Evolutionary conservation across 2,329 filamentous ascomycete genomes (phyloP).

Genomic region (Daldinia eschscholtzii): DNA sequence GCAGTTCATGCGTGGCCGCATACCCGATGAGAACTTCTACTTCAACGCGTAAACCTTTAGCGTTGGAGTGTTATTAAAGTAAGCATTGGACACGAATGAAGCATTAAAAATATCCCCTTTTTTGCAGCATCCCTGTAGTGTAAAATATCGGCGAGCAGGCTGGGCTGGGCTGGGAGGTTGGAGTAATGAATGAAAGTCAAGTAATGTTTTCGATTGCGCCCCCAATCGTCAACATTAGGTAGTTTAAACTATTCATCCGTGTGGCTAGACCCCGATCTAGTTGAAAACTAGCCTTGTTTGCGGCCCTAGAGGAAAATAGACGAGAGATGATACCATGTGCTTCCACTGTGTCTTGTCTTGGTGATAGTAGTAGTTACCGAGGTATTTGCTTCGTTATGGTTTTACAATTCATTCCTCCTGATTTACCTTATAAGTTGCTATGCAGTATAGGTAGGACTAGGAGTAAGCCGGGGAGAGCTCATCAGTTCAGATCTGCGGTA

Average conservation of each 20-base stretch:
- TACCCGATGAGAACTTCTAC: constrained; percentile 94
- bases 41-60: constrained; percentile 68
- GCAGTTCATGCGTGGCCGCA: constrained; percentile 86
- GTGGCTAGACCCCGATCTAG: constrained; percentile 30
- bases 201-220: constrained; percentile 31
- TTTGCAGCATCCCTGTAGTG: constrained; percentile 39
- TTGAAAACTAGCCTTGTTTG: constrained; percentile 21
- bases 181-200: constrained; percentile 39
- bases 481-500: not conserved
- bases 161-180: constrained; percentile 25
- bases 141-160: constrained; percentile 39
- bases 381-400: not conserved
- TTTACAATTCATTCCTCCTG: not conserved
- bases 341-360: not conserved
- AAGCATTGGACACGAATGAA: constrained; percentile 4
- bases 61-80: not conserved
- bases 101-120: constrained; percentile 24
- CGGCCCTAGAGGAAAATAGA: constrained; percentile 29
- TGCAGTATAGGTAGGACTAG: not conserved
- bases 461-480: not conserved
- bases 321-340: constrained; percentile 34
- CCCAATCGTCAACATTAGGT: constrained; percentile 17
- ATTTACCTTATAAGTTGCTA: not conserved
- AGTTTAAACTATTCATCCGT: constrained; percentile 29
- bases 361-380: not conserved